phyloP scores from a whole-genome alignment of 148 eudicot genomes.

The Dianthus caryophyllus region DNA sequence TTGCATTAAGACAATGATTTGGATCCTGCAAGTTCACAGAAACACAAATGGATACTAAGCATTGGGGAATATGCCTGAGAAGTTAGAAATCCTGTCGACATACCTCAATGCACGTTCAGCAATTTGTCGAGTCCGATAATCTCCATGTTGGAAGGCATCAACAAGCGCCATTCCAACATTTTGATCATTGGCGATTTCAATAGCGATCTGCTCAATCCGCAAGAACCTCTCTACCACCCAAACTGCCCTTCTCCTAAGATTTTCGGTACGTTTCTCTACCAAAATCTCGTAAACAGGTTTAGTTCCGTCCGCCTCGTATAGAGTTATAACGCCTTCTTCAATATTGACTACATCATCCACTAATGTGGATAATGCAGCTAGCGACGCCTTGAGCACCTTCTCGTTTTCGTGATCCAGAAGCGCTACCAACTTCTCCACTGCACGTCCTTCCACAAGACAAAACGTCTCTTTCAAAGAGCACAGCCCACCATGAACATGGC shows the following conservation, averaged over 20 bases:
- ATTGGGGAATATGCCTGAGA: conserved; percentile 77
- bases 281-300: conserved; percentile 64
- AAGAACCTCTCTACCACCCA: conserved; percentile 86
- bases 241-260: conserved; percentile 60
- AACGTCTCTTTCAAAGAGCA: conserved; percentile 65
- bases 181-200: conserved; percentile 54
- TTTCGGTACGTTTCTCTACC: conserved; percentile 70
- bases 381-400: conserved; percentile 72
- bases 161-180: conserved; percentile 77
- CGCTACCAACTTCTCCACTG: conserved; percentile 65
- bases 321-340: conserved; percentile 50
- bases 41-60: conserved; percentile 18
- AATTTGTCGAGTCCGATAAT: conserved; percentile 71
- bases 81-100: conserved; percentile 82
- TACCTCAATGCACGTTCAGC: conserved; percentile 88
- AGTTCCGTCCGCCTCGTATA: conserved; percentile 58
- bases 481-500: conserved; percentile 57
- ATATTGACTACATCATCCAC: conserved; percentile 70
- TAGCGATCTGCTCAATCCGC: conserved; percentile 60
- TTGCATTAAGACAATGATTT: neutral
- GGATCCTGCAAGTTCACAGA: neutral
- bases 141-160: conserved; percentile 90
- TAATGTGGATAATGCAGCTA: conserved; percentile 72
- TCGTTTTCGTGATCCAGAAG: conserved; percentile 76
- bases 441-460: conserved; percentile 68